Conservation (phyloP, 192 early-diverging fungal species). For the Phlyctochytrium arcticum region DNA sequence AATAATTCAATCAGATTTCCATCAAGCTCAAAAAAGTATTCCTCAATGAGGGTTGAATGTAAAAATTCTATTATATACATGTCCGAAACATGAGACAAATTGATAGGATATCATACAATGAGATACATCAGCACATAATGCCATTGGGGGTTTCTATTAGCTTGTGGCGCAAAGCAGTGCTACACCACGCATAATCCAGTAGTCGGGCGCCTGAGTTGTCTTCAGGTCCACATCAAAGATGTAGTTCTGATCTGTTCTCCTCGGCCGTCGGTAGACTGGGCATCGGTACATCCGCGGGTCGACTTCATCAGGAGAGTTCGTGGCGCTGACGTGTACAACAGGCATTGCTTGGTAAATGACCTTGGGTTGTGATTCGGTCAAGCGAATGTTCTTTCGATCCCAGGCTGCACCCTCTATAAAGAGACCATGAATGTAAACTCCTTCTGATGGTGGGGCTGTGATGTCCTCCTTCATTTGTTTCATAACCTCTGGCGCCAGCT, state of each 20-base stretch:
- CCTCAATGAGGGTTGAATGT: too few relatives aligned
- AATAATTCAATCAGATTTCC: too few relatives aligned
- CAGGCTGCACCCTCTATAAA: conserved; percentile 67
- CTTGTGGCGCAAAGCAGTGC: conserved; percentile 47
- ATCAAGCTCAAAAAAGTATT: too few relatives aligned
- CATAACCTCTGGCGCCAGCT: conserved; percentile 62
- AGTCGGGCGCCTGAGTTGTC: conserved; percentile 54
- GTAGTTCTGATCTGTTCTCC: conserved; percentile 61
- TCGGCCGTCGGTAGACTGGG: conserved; percentile 57
- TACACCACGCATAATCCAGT: conserved; percentile 61
- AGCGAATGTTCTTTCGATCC: conserved; percentile 61
- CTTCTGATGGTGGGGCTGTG: conserved; percentile 53
- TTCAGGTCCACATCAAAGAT: conserved; percentile 64
- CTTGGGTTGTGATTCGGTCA: conserved; percentile 61
- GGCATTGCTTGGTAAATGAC: conserved; percentile 62
- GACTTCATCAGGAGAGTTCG: conserved; percentile 53
- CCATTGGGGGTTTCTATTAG: too few relatives aligned
- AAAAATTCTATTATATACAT: too few relatives aligned
- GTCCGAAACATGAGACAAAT: too few relatives aligned
- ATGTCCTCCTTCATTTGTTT: conserved; percentile 73
- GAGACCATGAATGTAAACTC: conserved; percentile 63
- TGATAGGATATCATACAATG: too few relatives aligned
- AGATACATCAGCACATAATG: too few relatives aligned
- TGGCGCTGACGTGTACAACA: conserved; percentile 53
- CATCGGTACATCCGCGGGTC: conserved; percentile 60